Base-by-base conservation (phyloP, 441 rosid genomes). In the Pelargonium myrrhifolium region DNA sequence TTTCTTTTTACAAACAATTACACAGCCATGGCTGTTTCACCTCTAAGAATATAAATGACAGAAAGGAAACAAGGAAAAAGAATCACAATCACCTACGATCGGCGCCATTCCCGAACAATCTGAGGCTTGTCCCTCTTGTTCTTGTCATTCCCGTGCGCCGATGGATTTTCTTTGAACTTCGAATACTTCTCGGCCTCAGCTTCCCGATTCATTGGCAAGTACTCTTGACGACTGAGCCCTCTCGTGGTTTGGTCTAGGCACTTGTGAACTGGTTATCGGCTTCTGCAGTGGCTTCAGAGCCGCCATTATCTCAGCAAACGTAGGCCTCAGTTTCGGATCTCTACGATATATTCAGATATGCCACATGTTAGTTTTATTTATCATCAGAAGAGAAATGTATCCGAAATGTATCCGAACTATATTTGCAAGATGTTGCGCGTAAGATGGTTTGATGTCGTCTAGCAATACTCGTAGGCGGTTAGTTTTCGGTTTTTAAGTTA, bases 201-300 rank as follows among this genome's bases (percentile, higher is more conserved):
- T 51, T 15, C 20, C 58, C 58, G 58, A 51, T 17, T 51, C 62
- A 58, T 58, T 31, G 21, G 24, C 61, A 56, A 17, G 24, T 8
- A 58, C 64, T 65, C 68, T 67, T 37, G 71, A 70, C 9, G 43
- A 26, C 69, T 72, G 79, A 74, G 67, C 81, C 70, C 58, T 80
- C 65, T 79, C 71, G 2, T 37, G 72, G 24, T n/a, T 73, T 68
- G 83, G 76, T 77, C 94, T 80, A 3, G 62, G 7, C n/a, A 3
- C 31, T 3, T 58, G 62, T 37, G 85, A 31, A 49, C 79, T 75
- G 35, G 86, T 82, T 75, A 85, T 71, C 14, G 97, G 93, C 84
- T 76, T 93, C 83, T 90, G 99, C 75, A 87, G 77, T 21, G 91
- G 89, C 86, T 84, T 90, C 87, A 93, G 76, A 24, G 59, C 24